A percentile compares a stretch with the other conserved stretches of the same genome.
Conservation (phyloP, 2,329 filamentous ascomycete genomes). For the Stachybotrys elegans region DNA sequence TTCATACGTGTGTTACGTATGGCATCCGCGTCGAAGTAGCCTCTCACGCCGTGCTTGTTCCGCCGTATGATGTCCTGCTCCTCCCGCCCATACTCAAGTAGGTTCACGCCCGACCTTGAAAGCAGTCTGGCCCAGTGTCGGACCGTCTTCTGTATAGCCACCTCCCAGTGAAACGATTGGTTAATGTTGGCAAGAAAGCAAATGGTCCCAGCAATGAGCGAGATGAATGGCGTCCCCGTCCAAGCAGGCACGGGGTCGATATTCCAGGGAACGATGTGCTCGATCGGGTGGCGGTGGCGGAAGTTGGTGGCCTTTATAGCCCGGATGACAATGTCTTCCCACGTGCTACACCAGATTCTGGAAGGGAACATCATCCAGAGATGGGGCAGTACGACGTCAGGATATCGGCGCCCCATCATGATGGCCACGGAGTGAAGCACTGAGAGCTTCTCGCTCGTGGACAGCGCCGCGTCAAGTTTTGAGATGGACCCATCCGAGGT, state of each 20-base stretch:
- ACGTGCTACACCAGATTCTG: constrained; percentile 4
- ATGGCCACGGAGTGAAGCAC: constrained; percentile 19
- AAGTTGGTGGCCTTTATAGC: background rate
- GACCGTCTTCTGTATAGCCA: constrained; percentile 9
- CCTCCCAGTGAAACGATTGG: constrained; percentile 13
- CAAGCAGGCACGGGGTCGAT: constrained; percentile 14
- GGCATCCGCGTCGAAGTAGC: constrained; percentile 13
- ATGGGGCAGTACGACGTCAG: constrained; percentile 6
- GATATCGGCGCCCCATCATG: constrained; percentile 12
- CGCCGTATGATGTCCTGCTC: constrained; percentile 6
- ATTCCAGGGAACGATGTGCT: constrained; percentile 15
- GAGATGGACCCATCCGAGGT: background rate
- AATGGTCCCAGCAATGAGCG: constrained; percentile 18
- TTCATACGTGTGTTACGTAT: constrained; percentile 7
- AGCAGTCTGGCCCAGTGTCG: constrained; percentile 13
- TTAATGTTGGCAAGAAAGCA: constrained; percentile 15
- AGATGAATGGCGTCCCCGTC: constrained; percentile 16
- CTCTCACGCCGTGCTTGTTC: background rate
- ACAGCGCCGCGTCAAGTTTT: constrained; percentile 6
- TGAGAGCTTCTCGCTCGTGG: constrained; percentile 12
- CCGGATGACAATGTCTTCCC: constrained; percentile 3
- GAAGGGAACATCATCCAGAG: background rate
- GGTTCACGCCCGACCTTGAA: constrained; percentile 11
- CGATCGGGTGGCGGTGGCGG: constrained; percentile 11
- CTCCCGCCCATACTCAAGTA: constrained; percentile 15